Conservation (phyloP, 768 basidiomycete genomes). For the Leucocoprinus sp. region DNA sequence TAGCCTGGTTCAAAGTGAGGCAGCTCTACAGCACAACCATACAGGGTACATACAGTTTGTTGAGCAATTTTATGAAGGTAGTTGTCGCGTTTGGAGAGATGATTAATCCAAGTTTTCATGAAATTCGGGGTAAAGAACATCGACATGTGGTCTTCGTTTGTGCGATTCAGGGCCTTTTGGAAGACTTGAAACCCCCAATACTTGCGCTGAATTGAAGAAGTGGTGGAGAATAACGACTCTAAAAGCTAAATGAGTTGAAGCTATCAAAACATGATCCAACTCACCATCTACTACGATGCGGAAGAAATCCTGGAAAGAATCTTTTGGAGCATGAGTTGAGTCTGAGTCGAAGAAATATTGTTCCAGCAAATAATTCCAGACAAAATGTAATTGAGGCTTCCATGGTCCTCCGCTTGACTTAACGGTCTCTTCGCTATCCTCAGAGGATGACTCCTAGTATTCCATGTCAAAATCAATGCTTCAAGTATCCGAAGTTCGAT, state of each 20-base stretch:
- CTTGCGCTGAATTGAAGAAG: slow-evolving; percentile 81
- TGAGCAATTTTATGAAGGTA: slow-evolving; percentile 85
- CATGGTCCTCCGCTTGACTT: slow-evolving; percentile 53
- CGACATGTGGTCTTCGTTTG: slow-evolving; percentile 58
- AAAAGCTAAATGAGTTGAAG: slow-evolving; percentile 7
- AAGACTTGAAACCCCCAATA: slow-evolving; percentile 96
- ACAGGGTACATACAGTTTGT: slow-evolving; percentile 53
- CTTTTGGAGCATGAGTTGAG: slow-evolving; percentile 31
- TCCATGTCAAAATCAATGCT: slow-evolving; percentile 8
- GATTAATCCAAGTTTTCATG: slow-evolving; percentile 96
- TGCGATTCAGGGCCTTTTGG: slow-evolving; percentile 64
- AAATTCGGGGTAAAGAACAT: slow-evolving; percentile 92
- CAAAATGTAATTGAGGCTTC: slow-evolving; percentile 90
- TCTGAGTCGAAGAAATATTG: slow-evolving; percentile 50
- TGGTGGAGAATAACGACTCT: slow-evolving; percentile 85
- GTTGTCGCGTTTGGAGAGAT: slow-evolving; percentile 80
- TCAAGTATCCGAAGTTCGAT: background rate
- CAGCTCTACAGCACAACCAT: background rate
- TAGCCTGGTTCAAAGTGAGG: no score
- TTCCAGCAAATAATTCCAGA: slow-evolving; percentile 81
- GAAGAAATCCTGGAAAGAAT: slow-evolving; percentile 88
- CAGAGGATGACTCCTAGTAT: slow-evolving; percentile 46
- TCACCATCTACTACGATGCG: slow-evolving; percentile 83
- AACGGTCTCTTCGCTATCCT: slow-evolving; percentile 43
- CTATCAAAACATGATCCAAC: slow-evolving; percentile 15